Conservation (phyloP, 306 rosid species). For the Cicer arietinum region DNA sequence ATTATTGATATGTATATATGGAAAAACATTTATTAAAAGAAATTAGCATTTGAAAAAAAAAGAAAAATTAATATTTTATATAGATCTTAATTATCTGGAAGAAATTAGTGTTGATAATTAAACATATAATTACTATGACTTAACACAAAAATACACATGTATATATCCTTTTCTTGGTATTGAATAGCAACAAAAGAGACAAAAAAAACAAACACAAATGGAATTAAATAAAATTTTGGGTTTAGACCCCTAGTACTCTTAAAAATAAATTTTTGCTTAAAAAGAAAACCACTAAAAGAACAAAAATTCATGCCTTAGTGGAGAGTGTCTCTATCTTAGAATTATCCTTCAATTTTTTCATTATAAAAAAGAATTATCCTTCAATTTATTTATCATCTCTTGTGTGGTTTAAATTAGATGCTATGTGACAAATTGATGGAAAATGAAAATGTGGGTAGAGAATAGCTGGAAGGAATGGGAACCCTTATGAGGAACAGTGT, state of each 20-base stretch:
- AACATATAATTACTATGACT: not conserved
- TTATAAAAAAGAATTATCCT: no score
- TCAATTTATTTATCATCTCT: conserved; percentile 5
- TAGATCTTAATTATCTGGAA: not conserved
- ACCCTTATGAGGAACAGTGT: conserved; percentile 33
- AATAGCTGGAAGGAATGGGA: conserved; percentile 46
- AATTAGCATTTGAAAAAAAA: no score
- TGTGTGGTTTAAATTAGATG: conserved; percentile 20
- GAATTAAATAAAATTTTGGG: no score
- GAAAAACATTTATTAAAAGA: not conserved
- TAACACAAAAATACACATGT: not conserved
- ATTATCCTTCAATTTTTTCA: conserved; percentile 1
- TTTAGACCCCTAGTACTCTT: no score
- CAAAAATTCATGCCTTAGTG: not conserved
- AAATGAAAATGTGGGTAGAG: conserved; percentile 49
- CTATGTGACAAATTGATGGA: conserved; percentile 46
- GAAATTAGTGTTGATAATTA: not conserved
- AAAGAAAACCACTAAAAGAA: not conserved
- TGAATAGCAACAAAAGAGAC: conserved; percentile 17
- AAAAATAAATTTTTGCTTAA: no score
- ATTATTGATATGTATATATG: not conserved
- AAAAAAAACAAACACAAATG: no score
- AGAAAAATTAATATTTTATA: not conserved
- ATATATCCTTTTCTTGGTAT: not conserved
- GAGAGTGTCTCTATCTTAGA: conserved; percentile 40